phyloP scores from a whole-genome alignment of 2,329 filamentous ascomycete genomes.

The Talaromyces amestolkiae region DNA sequence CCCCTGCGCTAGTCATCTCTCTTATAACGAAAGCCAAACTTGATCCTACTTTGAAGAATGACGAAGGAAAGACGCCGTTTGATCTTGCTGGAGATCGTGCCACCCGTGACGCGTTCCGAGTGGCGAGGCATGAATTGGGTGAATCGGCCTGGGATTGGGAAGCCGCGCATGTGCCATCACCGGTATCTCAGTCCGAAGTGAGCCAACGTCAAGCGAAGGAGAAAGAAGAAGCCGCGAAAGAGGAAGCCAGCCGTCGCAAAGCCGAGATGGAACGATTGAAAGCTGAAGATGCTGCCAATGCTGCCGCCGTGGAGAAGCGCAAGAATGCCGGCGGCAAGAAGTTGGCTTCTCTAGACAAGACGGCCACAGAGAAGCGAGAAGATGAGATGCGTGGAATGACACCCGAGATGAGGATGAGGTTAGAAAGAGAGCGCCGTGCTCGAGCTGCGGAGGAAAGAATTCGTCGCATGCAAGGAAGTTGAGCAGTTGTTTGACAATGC shows the following conservation, averaged over 20 bases:
- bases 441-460: slow-evolving; percentile 89
- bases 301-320: slow-evolving; percentile 44
- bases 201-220: slow-evolving; percentile 69
- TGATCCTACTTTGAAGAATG: slow-evolving; percentile 68
- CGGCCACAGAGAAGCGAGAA: slow-evolving; percentile 74
- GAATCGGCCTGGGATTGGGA: slow-evolving; percentile 78
- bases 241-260: slow-evolving; percentile 68
- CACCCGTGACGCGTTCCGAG: slow-evolving; percentile 86
- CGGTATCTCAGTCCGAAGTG: slow-evolving; percentile 68
- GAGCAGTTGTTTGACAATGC: neutral
- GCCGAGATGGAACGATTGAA: slow-evolving; percentile 71
- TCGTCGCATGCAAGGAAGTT: slow-evolving; percentile 57
- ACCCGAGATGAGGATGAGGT: slow-evolving; percentile 75
- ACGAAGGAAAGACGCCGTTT: slow-evolving; percentile 79
- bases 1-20: slow-evolving; percentile 71
- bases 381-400: slow-evolving; percentile 83
- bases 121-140: slow-evolving; percentile 78
- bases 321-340: slow-evolving; percentile 54
- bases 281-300: slow-evolving; percentile 55
- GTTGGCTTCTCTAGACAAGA: slow-evolving; percentile 64
- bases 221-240: slow-evolving; percentile 63
- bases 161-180: slow-evolving; percentile 66
- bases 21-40: slow-evolving; percentile 72
- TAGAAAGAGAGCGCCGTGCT: slow-evolving; percentile 86
- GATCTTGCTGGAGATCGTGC: slow-evolving; percentile 81